Conservation (phyloP, 129 eudicot species). For the Dittrichia graveolens region DNA sequence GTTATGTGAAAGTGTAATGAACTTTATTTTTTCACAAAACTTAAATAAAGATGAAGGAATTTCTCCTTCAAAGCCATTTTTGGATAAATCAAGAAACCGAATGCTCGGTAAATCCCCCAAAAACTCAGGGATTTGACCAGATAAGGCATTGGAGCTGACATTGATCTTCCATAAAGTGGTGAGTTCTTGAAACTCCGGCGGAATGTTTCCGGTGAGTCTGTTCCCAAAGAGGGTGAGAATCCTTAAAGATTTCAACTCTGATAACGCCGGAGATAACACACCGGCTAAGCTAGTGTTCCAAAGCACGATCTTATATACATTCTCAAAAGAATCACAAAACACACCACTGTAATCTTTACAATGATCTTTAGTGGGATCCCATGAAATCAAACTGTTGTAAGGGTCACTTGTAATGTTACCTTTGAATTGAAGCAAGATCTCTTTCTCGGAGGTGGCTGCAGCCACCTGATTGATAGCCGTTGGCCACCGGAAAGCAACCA, state of each 20-base stretch:
- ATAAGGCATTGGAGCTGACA: constrained; percentile 82
- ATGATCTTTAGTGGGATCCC: constrained; percentile 69
- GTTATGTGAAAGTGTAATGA: constrained; percentile 73
- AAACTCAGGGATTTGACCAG: constrained; percentile 85
- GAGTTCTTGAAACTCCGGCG: constrained; percentile 70
- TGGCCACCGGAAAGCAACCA: constrained; percentile 35
- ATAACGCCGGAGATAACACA: constrained; percentile 67
- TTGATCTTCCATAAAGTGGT: constrained; percentile 86
- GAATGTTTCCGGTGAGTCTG: constrained; percentile 70
- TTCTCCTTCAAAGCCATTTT: constrained; percentile 63
- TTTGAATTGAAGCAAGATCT: constrained; percentile 86
- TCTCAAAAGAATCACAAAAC: constrained; percentile 71
- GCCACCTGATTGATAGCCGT: constrained; percentile 40
- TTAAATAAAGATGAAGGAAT: constrained; percentile 68
- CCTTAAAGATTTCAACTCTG: constrained; percentile 67
- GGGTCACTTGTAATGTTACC: constrained; percentile 89
- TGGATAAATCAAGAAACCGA: constrained; percentile 89
- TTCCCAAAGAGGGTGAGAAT: constrained; percentile 80
- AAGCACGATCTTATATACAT: constrained; percentile 76
- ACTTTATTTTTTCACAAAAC: constrained; percentile 63
- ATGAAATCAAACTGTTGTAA: constrained; percentile 61
- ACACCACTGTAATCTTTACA: constrained; percentile 81
- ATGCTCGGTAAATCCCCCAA: constrained; percentile 71
- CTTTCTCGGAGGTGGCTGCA: constrained; percentile 53
- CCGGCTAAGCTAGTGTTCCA: constrained; percentile 93